Evolutionary conservation across 495 filamentous ascomycete species (phyloP), one percentile per base, ranked within the genome.

Genomic region (Apiosordaria backusii): DNA sequence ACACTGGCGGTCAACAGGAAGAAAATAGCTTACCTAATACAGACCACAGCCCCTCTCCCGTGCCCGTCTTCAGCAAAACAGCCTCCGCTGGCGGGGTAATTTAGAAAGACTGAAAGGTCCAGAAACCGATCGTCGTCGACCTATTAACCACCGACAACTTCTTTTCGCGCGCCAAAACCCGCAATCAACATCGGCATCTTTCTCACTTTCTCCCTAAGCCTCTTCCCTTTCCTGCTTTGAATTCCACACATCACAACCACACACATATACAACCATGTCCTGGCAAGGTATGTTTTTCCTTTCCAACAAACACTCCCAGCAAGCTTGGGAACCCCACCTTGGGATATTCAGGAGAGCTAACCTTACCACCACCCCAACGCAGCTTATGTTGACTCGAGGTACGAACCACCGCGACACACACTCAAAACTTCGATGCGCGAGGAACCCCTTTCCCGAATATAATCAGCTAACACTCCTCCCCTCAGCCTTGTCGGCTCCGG

Each of bases 401-500:
- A 82, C 63, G 70, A 54, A 24, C 60, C 21, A 55, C 52, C 19
- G 18, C 35, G 13, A 16, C 62, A 50, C 45, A n/a, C 24, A 29
- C 52, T 3, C 25, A 18, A 10, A 35, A 35, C 29, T 6, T 35
- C 3, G 29, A 35, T 35, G 3, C 29, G 0, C 29, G 10, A 6
- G 10, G 29, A 35, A 35, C 10, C 29, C 29, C 29, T 35, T 1
- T 10, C 10, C 5, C 10, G 5, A 45, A 7, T 2, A 45, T 15
- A 45, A 13, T 45, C 3, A 45, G 3, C 35, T 45, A 45, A 45
- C 35, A 45, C 16, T 45, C 5, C 29, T 6, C n/a, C 26, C 35
- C 10, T 29, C 62, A 93, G 93, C 86, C 86, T 98, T 69, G 85
- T 98, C 74, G 91, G 85, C 80, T 88, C 84, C 70, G 88, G 88